Evolutionary conservation across 441 rosid species (phyloP).

Genomic region (Codiaeum variegatum): DNA sequence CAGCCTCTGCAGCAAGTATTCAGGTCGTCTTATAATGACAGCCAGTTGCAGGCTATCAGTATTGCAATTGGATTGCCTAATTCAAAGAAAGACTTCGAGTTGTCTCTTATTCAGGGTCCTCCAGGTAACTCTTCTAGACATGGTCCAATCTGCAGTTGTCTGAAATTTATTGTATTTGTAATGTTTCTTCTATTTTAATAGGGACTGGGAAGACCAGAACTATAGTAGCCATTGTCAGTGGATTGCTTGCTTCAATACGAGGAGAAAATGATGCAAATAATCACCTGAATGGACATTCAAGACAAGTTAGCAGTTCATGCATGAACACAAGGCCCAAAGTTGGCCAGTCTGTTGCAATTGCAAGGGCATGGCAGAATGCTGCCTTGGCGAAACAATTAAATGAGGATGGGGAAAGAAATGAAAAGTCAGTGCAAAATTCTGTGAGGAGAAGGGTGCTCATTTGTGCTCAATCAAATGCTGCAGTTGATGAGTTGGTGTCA

Average conservation of each 20-base stretch:
- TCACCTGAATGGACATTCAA: slow-evolving; percentile 32
- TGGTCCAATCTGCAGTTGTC: slow-evolving; percentile 13
- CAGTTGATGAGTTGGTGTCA: slow-evolving; percentile 96
- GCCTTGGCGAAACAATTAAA: slow-evolving; percentile 80
- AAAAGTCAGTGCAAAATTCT: slow-evolving; percentile 46
- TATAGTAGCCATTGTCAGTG: slow-evolving; percentile 89
- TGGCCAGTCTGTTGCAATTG: slow-evolving; percentile 69
- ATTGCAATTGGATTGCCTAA: slow-evolving; percentile 52
- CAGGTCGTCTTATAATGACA: slow-evolving; percentile 77
- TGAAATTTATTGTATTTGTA: slow-evolving; percentile 10
- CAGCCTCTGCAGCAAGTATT: slow-evolving; percentile 61
- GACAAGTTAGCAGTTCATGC: slow-evolving; percentile 36
- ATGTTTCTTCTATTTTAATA: slow-evolving; percentile 25
- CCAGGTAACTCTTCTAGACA: slow-evolving; percentile 58
- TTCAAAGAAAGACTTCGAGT: slow-evolving; percentile 51
- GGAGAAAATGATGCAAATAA: slow-evolving; percentile 34
- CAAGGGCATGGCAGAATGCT: slow-evolving; percentile 98
- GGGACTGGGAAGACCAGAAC: slow-evolving; percentile 99
- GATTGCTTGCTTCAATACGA: slow-evolving; percentile 65
- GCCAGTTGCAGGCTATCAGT: slow-evolving; percentile 84
- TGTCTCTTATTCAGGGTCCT: slow-evolving; percentile 99
- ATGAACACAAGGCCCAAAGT: slow-evolving; percentile 49
- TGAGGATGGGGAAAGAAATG: slow-evolving; percentile 47
- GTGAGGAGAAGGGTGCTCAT: slow-evolving; percentile 78
- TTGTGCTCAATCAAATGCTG: slow-evolving; percentile 99